Percentiles rank a stretch among this genome's conserved stretches.
phyloP scores from a whole-genome alignment of 2,329 filamentous ascomycete species.

The Eutypella sp. region DNA sequence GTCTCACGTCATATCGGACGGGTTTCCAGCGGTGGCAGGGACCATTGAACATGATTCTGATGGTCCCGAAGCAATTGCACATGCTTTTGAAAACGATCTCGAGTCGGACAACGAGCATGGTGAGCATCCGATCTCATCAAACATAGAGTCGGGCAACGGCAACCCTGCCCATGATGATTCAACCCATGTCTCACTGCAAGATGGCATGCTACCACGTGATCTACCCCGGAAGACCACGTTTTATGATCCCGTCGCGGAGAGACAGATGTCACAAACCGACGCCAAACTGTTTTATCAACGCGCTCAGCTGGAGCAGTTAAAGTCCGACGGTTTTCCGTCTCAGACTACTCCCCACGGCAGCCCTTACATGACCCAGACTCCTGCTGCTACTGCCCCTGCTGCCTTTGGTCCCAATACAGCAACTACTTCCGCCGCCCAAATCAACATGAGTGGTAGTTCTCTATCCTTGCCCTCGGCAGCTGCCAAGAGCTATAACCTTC shows the following conservation, averaged over 20 bases:
- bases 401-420: constrained; percentile 8
- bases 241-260: constrained; percentile 90
- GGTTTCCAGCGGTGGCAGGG: constrained; percentile 20
- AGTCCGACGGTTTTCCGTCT: constrained; percentile 26
- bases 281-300: constrained; percentile 95
- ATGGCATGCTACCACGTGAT: constrained; percentile 58
- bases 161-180: constrained; percentile 21
- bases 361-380: constrained; percentile 31
- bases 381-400: constrained; percentile 6
- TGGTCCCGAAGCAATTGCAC: constrained; percentile 29
- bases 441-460: constrained; percentile 21
- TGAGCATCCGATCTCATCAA: constrained; percentile 6
- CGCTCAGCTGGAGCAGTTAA: constrained; percentile 61
- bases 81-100: constrained; percentile 26
- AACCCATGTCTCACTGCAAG: constrained; percentile 25
- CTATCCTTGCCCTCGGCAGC: constrained; percentile 20
- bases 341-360: constrained; percentile 43
- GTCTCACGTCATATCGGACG: constrained; percentile 26
- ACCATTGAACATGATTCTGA: constrained; percentile 31
- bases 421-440: constrained; percentile 11
- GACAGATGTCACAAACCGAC: constrained; percentile 89
- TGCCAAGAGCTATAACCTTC: constrained; percentile 26
- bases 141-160: constrained; percentile 15
- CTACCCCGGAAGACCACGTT: constrained; percentile 71
- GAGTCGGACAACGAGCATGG: constrained; percentile 25